Evolutionary conservation across 768 basidiomycete species (phyloP).

Genomic region (Mrakia frigida): DNA sequence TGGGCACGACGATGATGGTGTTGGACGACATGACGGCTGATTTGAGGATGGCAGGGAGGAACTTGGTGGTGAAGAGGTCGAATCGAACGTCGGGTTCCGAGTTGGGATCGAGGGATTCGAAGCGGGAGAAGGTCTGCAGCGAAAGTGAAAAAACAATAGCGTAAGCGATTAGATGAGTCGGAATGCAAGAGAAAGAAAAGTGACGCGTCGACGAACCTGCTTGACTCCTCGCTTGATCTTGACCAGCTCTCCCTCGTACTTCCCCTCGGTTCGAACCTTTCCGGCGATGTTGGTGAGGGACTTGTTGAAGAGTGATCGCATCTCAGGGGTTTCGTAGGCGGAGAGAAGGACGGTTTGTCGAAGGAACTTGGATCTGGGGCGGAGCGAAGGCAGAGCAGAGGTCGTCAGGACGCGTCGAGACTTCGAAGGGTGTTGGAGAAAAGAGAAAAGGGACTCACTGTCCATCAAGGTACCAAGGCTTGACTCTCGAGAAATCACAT

Average conservation of each 20-base stretch:
- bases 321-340: conserved; percentile 84
- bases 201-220: conserved; percentile 53
- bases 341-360: conserved; percentile 86
- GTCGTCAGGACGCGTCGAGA: not conserved
- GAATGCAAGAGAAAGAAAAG: not conserved
- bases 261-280: conserved; percentile 63
- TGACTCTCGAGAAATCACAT: conserved; percentile 92
- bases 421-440: conserved; percentile 12
- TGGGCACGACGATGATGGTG: conserved; percentile 83
- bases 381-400: not conserved
- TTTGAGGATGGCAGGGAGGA: conserved; percentile 73
- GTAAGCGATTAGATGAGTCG: not conserved
- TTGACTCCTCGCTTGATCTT: conserved; percentile 76
- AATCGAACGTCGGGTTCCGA: conserved; percentile 85
- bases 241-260: conserved; percentile 60
- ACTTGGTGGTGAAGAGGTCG: conserved; percentile 79
- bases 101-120: conserved; percentile 62
- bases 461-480: conserved; percentile 95
- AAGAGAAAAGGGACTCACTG: conserved; percentile 55
- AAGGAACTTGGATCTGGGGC: conserved; percentile 57
- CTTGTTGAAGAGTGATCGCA: conserved; percentile 69
- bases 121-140: conserved; percentile 62
- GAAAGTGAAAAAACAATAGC: not conserved
- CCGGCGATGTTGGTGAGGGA: conserved; percentile 76
- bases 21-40: conserved; percentile 90